Conservation (phyloP, 768 basidiomycete genomes). For the Pisolithus marmoratus region DNA sequence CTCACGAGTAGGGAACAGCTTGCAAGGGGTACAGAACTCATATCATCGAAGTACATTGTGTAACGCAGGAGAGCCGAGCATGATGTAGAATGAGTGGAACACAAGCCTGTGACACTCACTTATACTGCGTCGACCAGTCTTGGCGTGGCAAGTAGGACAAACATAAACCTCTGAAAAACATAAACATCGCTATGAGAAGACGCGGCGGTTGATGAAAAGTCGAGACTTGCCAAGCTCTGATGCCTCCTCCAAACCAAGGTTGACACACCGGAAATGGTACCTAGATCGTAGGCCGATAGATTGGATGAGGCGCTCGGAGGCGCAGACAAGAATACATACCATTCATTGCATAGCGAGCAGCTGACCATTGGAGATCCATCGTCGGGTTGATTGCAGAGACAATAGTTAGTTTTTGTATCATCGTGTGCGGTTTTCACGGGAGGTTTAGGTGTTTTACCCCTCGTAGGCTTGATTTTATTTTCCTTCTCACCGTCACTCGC, state of each 20-base stretch:
- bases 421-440: slow-evolving; percentile 14
- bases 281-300: slow-evolving; percentile 31
- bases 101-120: slow-evolving; percentile 61
- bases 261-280: slow-evolving; percentile 81
- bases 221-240: slow-evolving; percentile 69
- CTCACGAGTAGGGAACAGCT: slow-evolving; percentile 31
- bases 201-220: not conserved
- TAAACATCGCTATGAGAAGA: slow-evolving; percentile 7
- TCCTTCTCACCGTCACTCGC: slow-evolving; percentile 28
- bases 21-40: slow-evolving; percentile 31
- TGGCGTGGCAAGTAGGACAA: slow-evolving; percentile 50
- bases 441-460: slow-evolving; percentile 18
- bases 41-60: slow-evolving; percentile 33
- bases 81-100: slow-evolving; percentile 24
- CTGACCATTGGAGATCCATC: slow-evolving; percentile 79
- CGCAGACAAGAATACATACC: slow-evolving; percentile 40
- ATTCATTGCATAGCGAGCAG: slow-evolving; percentile 66
- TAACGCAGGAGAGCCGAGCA: slow-evolving; percentile 17
- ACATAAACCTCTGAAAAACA: slow-evolving; percentile 49
- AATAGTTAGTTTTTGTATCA: slow-evolving; percentile 33
- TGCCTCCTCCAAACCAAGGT: slow-evolving; percentile 56
- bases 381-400: slow-evolving; percentile 63
- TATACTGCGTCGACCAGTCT: slow-evolving; percentile 59
- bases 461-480: slow-evolving; percentile 17
- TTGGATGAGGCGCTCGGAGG: slow-evolving; percentile 3